Conservation (phyloP, 2,329 filamentous ascomycete species). For the Cladosporium phlei region DNA sequence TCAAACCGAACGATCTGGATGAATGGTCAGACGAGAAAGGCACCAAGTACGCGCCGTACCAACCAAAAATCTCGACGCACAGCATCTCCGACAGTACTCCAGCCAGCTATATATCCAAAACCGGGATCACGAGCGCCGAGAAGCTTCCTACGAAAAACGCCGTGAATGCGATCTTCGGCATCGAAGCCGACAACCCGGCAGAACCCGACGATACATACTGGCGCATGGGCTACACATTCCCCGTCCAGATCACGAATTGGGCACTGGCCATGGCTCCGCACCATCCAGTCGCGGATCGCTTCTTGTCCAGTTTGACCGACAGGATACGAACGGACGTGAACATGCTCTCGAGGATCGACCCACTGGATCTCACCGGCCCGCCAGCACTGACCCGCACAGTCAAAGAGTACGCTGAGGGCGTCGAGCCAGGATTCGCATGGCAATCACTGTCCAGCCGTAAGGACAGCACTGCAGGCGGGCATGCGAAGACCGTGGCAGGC, state of each 20-base stretch:
- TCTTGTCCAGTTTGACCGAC: background rate
- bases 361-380: constrained; percentile 13
- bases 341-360: constrained; percentile 6
- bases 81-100: background rate
- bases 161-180: constrained; percentile 11
- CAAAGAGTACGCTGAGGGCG: background rate
- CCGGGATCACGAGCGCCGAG: background rate
- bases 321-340: background rate
- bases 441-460: constrained; percentile 4
- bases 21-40: background rate
- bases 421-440: constrained; percentile 2
- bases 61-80: background rate
- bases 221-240: constrained; percentile 13
- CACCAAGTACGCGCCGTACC: background rate
- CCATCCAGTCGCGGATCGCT: constrained; percentile 1
- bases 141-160: background rate
- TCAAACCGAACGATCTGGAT: background rate
- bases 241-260: constrained; percentile 14
- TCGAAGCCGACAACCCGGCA: constrained; percentile 12
- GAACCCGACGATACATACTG: constrained; percentile 13
- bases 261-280: constrained; percentile 12
- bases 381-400: constrained; percentile 7
- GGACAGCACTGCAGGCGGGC: background rate
- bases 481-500: constrained; percentile 4
- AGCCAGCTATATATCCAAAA: background rate